These are phyloP conservation scores for Cucumis sativus DNA, from an alignment of 306 rosid species.

Conservation along the genomic window DNA sequence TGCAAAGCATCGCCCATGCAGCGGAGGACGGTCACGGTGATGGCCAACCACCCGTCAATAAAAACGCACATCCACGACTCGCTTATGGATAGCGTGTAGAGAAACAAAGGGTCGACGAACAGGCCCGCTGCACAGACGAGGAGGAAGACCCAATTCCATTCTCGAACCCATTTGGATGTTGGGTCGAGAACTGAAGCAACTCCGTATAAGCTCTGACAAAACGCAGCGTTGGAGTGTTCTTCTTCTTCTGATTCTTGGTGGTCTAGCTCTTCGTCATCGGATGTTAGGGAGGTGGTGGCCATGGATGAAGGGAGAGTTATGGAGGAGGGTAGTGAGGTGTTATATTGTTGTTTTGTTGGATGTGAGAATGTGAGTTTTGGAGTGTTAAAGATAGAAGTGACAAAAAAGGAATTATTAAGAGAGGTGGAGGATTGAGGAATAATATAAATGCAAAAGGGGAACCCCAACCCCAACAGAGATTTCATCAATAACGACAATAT, in stretches of 20 bases:
- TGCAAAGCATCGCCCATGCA: constrained; percentile 93
- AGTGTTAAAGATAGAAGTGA: neutral
- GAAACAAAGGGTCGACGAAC: constrained; percentile 80
- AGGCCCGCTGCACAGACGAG: constrained; percentile 58
- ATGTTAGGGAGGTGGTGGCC: neutral
- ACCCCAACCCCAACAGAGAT: neutral
- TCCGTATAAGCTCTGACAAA: neutral
- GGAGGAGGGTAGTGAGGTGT: constrained; percentile 4
- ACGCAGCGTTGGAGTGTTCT: neutral
- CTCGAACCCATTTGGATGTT: constrained; percentile 53
- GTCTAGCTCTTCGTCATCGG: neutral
- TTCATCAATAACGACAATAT: neutral
- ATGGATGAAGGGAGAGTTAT: neutral
- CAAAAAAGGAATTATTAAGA: neutral
- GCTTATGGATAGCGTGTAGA: constrained; percentile 71
- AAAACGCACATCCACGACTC: constrained; percentile 69
- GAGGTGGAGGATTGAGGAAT: neutral
- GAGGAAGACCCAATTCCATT: constrained; percentile 74
- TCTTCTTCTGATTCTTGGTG: neutral
- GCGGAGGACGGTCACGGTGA: constrained; percentile 80
- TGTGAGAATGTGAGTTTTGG: neutral
- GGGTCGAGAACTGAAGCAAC: constrained; percentile 34
- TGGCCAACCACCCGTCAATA: constrained; percentile 80
- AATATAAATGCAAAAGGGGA: neutral
- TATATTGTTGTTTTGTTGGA: neutral